Percentiles rank a stretch among this genome's conserved stretches.
These are phyloP conservation scores for Termitomyces sp. DNA, from an alignment of 768 basidiomycete genomes.

Conservation along the genomic window DNA sequence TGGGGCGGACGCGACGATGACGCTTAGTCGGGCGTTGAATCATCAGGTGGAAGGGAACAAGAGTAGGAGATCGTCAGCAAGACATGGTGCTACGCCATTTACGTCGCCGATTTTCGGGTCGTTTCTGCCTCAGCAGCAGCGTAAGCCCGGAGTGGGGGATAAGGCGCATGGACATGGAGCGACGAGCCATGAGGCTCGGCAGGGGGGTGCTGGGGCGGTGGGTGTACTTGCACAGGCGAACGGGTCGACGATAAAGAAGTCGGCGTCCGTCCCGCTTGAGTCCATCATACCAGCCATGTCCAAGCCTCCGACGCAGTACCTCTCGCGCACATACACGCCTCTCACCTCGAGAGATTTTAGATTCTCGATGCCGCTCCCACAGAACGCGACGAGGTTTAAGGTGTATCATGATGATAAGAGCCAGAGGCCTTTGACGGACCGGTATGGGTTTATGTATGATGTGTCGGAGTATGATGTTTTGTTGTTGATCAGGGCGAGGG, in stretches of 20 bases:
- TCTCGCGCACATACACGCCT: conserved; percentile 70
- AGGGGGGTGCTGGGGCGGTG: conserved; percentile 18
- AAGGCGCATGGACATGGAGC: conserved; percentile 8
- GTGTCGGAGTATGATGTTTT: conserved; percentile 78
- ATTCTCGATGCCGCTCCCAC: conserved; percentile 60
- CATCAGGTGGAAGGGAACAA: conserved; percentile 27
- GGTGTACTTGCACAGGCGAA: neutral
- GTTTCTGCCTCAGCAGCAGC: conserved; percentile 50
- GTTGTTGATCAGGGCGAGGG: conserved; percentile 67
- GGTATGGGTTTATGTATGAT: conserved; percentile 91
- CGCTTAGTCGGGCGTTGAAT: conserved; percentile 44
- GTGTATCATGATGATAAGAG: conserved; percentile 48
- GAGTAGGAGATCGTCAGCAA: conserved; percentile 33
- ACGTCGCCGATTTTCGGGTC: conserved; percentile 60
- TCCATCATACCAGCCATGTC: conserved; percentile 78
- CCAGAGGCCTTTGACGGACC: conserved; percentile 70
- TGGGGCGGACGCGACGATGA: conserved; percentile 40
- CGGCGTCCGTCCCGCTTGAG: conserved; percentile 64
- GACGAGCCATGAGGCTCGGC: conserved; percentile 21
- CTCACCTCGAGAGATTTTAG: conserved; percentile 73
- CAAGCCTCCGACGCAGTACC: conserved; percentile 83
- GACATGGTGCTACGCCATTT: conserved; percentile 31
- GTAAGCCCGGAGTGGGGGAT: conserved; percentile 29
- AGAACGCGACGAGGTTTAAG: conserved; percentile 53
- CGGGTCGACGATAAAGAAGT: conserved; percentile 21